Percentiles rank a stretch among this genome's conserved stretches.
phyloP scores from a whole-genome alignment of 495 filamentous ascomycete species.

The Talaromyces trachyspermus region DNA sequence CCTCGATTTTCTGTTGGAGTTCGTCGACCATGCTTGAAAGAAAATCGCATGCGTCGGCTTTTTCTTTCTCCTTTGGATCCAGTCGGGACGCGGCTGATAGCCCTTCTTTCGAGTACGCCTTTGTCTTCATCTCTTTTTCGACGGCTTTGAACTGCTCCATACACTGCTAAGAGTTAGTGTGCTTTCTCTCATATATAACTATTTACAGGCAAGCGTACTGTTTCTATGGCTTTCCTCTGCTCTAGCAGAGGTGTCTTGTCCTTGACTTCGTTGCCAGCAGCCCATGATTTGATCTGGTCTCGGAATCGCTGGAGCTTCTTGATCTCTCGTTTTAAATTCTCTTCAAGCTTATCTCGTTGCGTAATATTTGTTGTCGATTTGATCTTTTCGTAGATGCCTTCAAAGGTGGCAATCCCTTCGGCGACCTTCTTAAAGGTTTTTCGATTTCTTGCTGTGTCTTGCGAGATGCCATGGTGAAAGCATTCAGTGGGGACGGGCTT shows the following conservation, averaged over 20 bases:
- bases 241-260: slow-evolving; percentile 93
- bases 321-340: slow-evolving; percentile 96
- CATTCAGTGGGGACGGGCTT: slow-evolving; percentile 17
- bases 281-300: slow-evolving; percentile 99
- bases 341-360: slow-evolving; percentile 96
- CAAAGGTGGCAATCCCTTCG: slow-evolving; percentile 88
- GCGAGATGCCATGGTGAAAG: slow-evolving; percentile 71
- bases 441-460: slow-evolving; percentile 97
- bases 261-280: slow-evolving; percentile 94
- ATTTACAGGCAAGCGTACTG: slow-evolving; percentile 45
- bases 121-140: slow-evolving; percentile 99
- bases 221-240: slow-evolving; percentile 90
- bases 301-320: slow-evolving; percentile 97
- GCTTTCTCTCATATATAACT: slow-evolving; percentile 5
- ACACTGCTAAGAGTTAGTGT: slow-evolving; percentile 55
- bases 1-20: slow-evolving; percentile 85
- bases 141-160: slow-evolving; percentile 99
- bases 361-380: slow-evolving; percentile 80
- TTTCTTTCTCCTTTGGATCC: slow-evolving; percentile 92
- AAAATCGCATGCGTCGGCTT: slow-evolving; percentile 78
- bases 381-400: slow-evolving; percentile 93
- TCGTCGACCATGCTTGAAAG: slow-evolving; percentile 83
- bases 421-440: slow-evolving; percentile 96
- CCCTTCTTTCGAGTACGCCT: slow-evolving; percentile 98
- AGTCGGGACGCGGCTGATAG: slow-evolving; percentile 82